Percentiles rank a stretch among this genome's conserved stretches.
phyloP scores from a whole-genome alignment of 2,329 filamentous ascomycete species.

The Pseudogymnoascus sp. region DNA sequence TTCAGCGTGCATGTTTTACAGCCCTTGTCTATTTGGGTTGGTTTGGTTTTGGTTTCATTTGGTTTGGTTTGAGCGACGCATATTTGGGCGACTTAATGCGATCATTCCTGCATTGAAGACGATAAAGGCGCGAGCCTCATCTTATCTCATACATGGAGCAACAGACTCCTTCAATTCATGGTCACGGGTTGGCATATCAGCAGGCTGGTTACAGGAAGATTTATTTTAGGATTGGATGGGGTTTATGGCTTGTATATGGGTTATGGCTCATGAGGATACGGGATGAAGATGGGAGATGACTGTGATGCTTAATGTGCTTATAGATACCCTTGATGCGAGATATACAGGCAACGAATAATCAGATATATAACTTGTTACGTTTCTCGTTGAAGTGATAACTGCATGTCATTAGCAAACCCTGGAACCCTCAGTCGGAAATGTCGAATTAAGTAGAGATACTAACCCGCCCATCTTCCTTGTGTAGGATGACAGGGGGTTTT shows the following conservation, averaged over 20 bases:
- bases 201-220: constrained; percentile 1
- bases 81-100: constrained; percentile 1
- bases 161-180: neutral
- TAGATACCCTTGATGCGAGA: constrained; percentile 4
- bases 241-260: neutral
- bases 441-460: neutral
- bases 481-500: neutral
- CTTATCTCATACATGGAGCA: constrained; percentile 2
- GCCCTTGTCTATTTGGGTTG: neutral
- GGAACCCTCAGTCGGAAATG: neutral
- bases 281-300: neutral
- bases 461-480: neutral
- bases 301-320: constrained; percentile 4
- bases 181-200: constrained; percentile 4
- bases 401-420: neutral
- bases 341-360: neutral
- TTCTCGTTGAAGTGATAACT: neutral
- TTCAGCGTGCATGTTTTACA: neutral
- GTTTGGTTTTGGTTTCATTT: neutral
- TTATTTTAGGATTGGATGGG: neutral
- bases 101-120: constrained; percentile 1
- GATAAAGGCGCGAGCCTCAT: constrained; percentile 9
- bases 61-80: neutral
- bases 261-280: neutral
- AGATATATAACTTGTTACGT: neutral